phyloP scores from a whole-genome alignment of 305 asterid genomes.

The Ajuga reptans region DNA sequence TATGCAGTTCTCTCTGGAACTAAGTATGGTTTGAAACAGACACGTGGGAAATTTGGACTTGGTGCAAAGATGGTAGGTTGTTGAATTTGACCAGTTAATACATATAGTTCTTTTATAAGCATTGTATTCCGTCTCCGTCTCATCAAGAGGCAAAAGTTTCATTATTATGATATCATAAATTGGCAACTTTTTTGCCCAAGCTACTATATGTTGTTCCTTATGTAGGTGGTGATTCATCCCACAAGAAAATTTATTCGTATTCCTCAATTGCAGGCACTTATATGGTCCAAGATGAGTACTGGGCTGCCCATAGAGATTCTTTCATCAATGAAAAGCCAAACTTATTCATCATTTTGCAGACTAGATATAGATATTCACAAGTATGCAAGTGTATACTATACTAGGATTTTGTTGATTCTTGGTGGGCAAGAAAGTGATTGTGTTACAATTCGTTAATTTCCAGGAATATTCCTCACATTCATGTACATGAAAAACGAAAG shows the following conservation, averaged over 20 bases:
- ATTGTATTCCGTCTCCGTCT: not conserved
- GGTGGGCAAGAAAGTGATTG: conserved; percentile 5
- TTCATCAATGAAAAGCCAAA: conserved; percentile 75
- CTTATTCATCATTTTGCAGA: conserved; percentile 67
- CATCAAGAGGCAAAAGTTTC: not conserved
- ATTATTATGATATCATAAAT: not conserved
- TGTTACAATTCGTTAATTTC: conserved; percentile 17
- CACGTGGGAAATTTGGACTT: conserved; percentile 88
- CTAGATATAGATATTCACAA: conserved; percentile 72
- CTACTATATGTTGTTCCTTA: not conserved
- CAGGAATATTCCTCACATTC: conserved; percentile 83
- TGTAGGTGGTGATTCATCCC: not conserved
- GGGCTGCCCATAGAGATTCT: conserved; percentile 86
- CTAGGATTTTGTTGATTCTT: conserved; percentile 2
- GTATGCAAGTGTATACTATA: conserved; percentile 29
- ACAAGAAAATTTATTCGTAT: not conserved
- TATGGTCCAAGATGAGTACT: conserved; percentile 97
- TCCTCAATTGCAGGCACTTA: conserved; percentile 57
- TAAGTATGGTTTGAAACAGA: conserved; percentile 86
- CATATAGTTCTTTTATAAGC: not conserved
- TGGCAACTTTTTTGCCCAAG: conserved; percentile 4
- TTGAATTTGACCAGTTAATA: not conserved
- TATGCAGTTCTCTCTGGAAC: conserved; percentile 88
- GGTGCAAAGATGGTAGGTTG: conserved; percentile 88
- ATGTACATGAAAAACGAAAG: conserved; percentile 63